These are phyloP conservation scores for Ceratocystis cubensis DNA, from an alignment of 2,329 filamentous ascomycete genomes.

Conservation along the genomic window DNA sequence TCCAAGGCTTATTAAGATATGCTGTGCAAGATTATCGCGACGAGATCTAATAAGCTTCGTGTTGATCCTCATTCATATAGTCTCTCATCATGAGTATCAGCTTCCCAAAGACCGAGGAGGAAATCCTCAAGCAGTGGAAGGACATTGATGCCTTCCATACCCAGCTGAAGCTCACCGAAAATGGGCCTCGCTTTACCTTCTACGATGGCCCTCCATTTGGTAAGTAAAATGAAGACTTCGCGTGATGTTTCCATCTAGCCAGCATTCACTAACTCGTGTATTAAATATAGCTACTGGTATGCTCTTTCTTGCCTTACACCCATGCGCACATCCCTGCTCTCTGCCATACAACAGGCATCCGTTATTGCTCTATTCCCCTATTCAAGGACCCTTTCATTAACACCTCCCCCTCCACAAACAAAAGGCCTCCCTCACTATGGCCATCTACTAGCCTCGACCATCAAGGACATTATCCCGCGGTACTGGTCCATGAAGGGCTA, in stretches of 20 bases:
- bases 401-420: not conserved
- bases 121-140: slow-evolving; percentile 23
- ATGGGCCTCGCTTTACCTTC: slow-evolving; percentile 78
- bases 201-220: slow-evolving; percentile 72
- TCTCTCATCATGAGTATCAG: slow-evolving; percentile 22
- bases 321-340: not conserved
- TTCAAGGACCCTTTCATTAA: not conserved
- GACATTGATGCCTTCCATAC: slow-evolving; percentile 25
- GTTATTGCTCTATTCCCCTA: not conserved
- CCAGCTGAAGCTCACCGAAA: slow-evolving; percentile 51
- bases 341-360: not conserved
- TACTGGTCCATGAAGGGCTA: slow-evolving; percentile 90
- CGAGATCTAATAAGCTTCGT: not conserved
- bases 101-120: slow-evolving; percentile 24
- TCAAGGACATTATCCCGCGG: slow-evolving; percentile 82
- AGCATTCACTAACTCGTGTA: slow-evolving; percentile 1
- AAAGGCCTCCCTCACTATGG: slow-evolving; percentile 29
- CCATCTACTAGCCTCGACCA: slow-evolving; percentile 71
- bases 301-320: not conserved
- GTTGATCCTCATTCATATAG: not conserved
- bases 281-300: slow-evolving; percentile 21
- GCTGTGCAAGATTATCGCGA: not conserved
- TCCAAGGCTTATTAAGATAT: slow-evolving; percentile 5
- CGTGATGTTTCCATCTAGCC: slow-evolving; percentile 3
- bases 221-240: slow-evolving; percentile 12